Evolutionary conservation across 306 rosid genomes (phyloP), one percentile per base, ranked within the genome.

Genomic region (Cercis canadensis): DNA sequence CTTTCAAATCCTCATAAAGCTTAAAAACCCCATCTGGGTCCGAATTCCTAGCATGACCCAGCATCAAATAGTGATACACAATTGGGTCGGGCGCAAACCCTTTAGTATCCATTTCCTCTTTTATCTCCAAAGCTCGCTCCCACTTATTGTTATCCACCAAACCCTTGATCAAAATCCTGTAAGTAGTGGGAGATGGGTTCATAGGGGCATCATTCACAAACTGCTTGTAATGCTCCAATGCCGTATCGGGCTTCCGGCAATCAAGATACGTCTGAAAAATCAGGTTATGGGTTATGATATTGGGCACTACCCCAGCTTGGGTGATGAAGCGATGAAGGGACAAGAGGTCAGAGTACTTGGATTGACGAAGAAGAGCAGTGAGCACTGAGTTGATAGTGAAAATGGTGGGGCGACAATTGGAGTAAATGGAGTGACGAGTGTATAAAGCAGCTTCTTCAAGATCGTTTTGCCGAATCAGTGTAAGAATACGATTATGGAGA

Each of bases 371-470:
- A 13, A 81, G 86, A 4, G 96, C 99, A 55, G 62, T 14, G 63
- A 94, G 95, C 10, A 94, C 97, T 4, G 97, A 69, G 18, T 94
- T 94, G 72, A 91, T 91, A 7, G 99, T 94, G 79, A 84, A 91
- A 41, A 94, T 94, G 34, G 99, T 89, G 11, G 99, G 99, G 1
- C 95, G 87, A 68, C 99, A 94, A 43, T 94, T 91, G 21, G 99
- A 94, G 67, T 94, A 94, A 49, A 94, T 81, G 3, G 99, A 91
- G 74, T 94, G 99, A 15, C 99, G 96, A 9, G 99, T 91, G 79
- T 82, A 94, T 6, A 94, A 85, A 1, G 97, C 85, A 0, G 99
- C 99, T 36, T 94, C 99, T 7, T 94, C 99, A 73, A 94, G 96
- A 55, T 94, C 96, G 12, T 94, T 94, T 5, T 86, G 73, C 45